Percentiles rank a stretch among this genome's conserved stretches.
Evolutionary conservation across 208 protist genomes (phyloP).

Genomic region (Acanthamoeba castellanii): DNA sequence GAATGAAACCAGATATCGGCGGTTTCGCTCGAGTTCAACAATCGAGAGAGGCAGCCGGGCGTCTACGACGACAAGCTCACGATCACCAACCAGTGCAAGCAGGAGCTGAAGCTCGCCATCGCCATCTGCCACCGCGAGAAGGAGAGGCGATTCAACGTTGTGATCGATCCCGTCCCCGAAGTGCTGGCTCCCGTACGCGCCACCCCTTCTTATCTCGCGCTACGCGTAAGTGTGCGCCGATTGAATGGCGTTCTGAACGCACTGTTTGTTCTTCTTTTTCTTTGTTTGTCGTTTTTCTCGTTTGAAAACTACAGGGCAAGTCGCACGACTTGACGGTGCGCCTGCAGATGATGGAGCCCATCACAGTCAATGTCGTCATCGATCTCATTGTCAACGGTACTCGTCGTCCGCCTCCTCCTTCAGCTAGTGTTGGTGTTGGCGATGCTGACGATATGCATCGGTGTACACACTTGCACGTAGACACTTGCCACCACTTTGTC

Average conservation of each 20-base stretch:
- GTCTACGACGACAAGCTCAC: conserved; percentile 47
- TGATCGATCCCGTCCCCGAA: background rate
- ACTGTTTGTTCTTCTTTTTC: background rate
- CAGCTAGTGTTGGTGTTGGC: too few species aligned
- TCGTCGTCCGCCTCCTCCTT: background rate
- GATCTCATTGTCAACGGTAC: conserved; percentile 31
- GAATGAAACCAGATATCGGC: background rate
- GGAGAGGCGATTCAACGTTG: background rate
- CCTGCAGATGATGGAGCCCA: background rate
- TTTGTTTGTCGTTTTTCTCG: background rate
- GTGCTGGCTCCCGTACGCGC: background rate
- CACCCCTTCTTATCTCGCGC: background rate
- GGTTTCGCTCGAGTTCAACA: conserved; percentile 28
- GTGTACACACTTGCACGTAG: background rate
- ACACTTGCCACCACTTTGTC: conserved; percentile 8
- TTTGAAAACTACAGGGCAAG: background rate
- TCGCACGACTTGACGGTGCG: conserved; percentile 4
- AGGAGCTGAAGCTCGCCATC: conserved; percentile 12
- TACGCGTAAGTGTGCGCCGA: too few species aligned
- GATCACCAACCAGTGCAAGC: conserved; percentile 27
- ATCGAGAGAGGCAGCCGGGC: conserved; percentile 3
- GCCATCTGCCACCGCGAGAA: conserved; percentile 24
- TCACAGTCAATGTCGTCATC: background rate
- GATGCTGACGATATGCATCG: background rate
- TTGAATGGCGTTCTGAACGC: too few species aligned